Base-by-base conservation (phyloP, 1,284 basidiomycete genomes). In the Prillingera fragicola region DNA sequence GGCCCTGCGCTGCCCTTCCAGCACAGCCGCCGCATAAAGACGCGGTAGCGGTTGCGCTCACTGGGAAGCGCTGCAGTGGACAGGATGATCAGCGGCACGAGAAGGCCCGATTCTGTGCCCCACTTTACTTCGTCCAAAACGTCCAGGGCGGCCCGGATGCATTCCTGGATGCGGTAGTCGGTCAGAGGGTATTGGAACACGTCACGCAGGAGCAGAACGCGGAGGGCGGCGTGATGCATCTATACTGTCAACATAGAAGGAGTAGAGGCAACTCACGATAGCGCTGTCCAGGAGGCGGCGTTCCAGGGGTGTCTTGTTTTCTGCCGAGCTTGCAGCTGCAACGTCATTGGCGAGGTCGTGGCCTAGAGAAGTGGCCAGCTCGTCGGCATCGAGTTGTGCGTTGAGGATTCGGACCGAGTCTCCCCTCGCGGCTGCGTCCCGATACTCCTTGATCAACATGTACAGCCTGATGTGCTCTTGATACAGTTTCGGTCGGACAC, bases 1-100 rank as follows among this genome's bases (percentile, higher is more conserved):
- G 49, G 49, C 0, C 49, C 49, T 1, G 41, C 38, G 22, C 49
- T 51, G n/a, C 49, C 49, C 41, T 51, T 51, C 49, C 49, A 51
- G 27, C 49, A 51, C n/a, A 51, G 38, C 3, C 49, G 41, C 18
- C 32, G 24, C 41, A 51, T 43, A 37, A 51, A 44, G 12, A 24
- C 27, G 5, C 41, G 27, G 41, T 41, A 51, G 15, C 35, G 28
- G 23, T 15, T 23, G 14, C 37, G 49, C 26, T 51, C 44, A 7
- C 31, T 39, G 8, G 32, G 9, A 8, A 40, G 38, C 3, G 49
- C 43, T 6, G 44, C 32, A 1, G 41, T 39, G 17, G 37, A 35
- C 3, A 51, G 41, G 19, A 47, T 37, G 6, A 38, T 26, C 4
- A 51, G 38, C 7, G 49, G 45, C 44, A 51, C 44, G 9, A 51